A percentile compares a stretch with the other conserved stretches of the same genome.
Evolutionary conservation across 139 green algal species (phyloP).

Genomic region (Zygnema cylindricum): DNA sequence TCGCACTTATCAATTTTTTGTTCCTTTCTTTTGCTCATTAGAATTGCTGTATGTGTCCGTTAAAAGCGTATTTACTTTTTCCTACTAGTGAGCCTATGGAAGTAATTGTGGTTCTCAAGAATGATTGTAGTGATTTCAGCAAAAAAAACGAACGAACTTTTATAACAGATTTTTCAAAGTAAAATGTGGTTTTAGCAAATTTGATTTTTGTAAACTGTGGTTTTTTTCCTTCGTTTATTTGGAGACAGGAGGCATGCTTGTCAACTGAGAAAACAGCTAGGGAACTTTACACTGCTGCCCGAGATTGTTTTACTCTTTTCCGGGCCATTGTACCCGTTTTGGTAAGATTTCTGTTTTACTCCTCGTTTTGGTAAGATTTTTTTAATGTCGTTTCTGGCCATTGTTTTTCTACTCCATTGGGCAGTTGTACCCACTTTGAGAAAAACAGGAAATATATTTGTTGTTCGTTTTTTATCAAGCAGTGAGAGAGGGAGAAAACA

Average conservation of each 20-base stretch:
- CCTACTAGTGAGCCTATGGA: background rate
- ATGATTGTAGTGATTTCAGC: background rate
- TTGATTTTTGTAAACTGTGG: too few species aligned
- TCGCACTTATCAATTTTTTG: background rate
- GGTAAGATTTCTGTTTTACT: too few species aligned
- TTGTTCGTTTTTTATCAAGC: too few species aligned
- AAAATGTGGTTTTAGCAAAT: too few species aligned
- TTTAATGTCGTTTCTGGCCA: too few species aligned
- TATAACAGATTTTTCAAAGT: too few species aligned
- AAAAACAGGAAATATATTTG: too few species aligned
- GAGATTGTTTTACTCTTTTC: constrained; percentile 24
- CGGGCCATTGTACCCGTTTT: constrained; percentile 42
- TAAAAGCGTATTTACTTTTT: background rate
- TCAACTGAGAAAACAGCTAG: constrained; percentile 2
- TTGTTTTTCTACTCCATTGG: too few species aligned
- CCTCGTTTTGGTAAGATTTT: too few species aligned
- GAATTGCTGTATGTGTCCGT: background rate
- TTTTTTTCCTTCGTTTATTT: background rate
- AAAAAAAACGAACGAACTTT: too few species aligned
- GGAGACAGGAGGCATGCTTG: constrained; percentile 21
- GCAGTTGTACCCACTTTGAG: too few species aligned
- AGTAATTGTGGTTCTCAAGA: background rate
- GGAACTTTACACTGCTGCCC: constrained; percentile 25
- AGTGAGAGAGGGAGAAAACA: too few species aligned
- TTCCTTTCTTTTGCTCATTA: constrained; percentile 1